Conservation (phyloP, 129 eudicot genomes). For the Artemisia tridentata region DNA sequence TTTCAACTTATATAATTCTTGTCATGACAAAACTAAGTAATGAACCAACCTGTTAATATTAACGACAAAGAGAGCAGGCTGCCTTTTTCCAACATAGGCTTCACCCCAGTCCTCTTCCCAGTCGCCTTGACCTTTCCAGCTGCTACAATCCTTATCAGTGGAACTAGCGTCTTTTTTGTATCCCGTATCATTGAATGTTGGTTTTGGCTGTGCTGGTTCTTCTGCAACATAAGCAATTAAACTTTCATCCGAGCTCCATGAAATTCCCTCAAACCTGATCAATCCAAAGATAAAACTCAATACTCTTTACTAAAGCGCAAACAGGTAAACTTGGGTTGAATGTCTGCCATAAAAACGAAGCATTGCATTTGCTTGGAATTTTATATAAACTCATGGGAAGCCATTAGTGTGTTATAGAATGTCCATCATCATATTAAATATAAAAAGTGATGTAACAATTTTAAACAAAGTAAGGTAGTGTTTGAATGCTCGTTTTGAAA, state of each 20-base stretch:
- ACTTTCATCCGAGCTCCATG: conserved; percentile 92
- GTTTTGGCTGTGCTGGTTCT: conserved; percentile 67
- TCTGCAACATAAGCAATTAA: conserved; percentile 91
- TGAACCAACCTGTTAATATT: conserved; percentile 52
- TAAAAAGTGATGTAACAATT: too few species aligned
- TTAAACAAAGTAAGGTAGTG: too few species aligned
- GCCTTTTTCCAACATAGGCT: conserved; percentile 79
- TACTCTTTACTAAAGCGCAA: background rate
- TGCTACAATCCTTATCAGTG: conserved; percentile 68
- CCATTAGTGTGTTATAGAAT: too few species aligned
- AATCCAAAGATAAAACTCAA: conserved; percentile 8
- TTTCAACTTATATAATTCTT: conserved; percentile 6
- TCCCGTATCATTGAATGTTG: conserved; percentile 60
- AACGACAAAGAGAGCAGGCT: conserved; percentile 81
- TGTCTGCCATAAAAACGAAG: too few species aligned
- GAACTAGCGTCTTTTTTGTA: conserved; percentile 60
- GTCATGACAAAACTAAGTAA: conserved; percentile 18
- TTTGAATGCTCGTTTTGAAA: too few species aligned
- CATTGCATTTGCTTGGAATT: too few species aligned
- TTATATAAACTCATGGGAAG: too few species aligned
- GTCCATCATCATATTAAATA: too few species aligned
- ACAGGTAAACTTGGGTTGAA: too few species aligned
- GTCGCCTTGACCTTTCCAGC: conserved; percentile 95
- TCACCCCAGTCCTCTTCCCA: conserved; percentile 99
- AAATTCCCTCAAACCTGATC: conserved; percentile 94